Percentiles rank a stretch among this genome's conserved stretches.
Conservation (phyloP, 495 filamentous ascomycete species). For the Collariella sp. region DNA sequence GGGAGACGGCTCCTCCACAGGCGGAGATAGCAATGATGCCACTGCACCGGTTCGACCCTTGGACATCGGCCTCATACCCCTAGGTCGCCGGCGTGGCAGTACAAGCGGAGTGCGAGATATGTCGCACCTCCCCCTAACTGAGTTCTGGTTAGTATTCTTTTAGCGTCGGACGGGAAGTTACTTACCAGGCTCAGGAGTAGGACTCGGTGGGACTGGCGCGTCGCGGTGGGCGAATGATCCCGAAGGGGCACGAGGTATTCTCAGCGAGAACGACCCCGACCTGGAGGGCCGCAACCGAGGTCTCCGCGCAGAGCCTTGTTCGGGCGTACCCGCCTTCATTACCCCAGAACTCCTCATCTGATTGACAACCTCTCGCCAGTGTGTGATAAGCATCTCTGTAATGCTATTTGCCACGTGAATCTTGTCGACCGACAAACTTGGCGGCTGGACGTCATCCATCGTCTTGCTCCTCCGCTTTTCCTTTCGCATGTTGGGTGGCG, state of each 20-base stretch:
- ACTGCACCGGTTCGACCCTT: neutral
- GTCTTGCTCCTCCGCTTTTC: slow-evolving; percentile 28
- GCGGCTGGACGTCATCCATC: slow-evolving; percentile 2
- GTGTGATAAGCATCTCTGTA: slow-evolving; percentile 49
- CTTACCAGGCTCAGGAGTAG: slow-evolving; percentile 23
- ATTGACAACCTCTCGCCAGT: slow-evolving; percentile 51
- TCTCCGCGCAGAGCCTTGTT: neutral
- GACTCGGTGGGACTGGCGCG: slow-evolving; percentile 24
- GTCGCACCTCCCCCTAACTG: slow-evolving; percentile 5
- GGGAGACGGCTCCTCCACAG: slow-evolving; percentile 23
- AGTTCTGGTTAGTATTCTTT: neutral
- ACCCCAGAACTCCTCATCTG: slow-evolving; percentile 40
- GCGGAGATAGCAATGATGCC: slow-evolving; percentile 27
- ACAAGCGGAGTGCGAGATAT: slow-evolving; percentile 11
- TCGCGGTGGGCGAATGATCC: slow-evolving; percentile 5
- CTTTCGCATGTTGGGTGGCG: slow-evolving; percentile 29
- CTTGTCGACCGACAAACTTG: slow-evolving; percentile 32
- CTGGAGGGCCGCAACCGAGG: slow-evolving; percentile 16
- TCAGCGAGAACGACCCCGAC: slow-evolving; percentile 19
- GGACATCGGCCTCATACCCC: slow-evolving; percentile 11
- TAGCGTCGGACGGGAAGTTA: too few relatives aligned
- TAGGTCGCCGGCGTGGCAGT: slow-evolving; percentile 21
- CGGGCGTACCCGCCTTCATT: slow-evolving; percentile 17
- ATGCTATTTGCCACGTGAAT: slow-evolving; percentile 46
- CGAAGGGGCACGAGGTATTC: slow-evolving; percentile 8